Conservation (phyloP, 2,329 filamentous ascomycete species). For the Scytalidium sp. region DNA sequence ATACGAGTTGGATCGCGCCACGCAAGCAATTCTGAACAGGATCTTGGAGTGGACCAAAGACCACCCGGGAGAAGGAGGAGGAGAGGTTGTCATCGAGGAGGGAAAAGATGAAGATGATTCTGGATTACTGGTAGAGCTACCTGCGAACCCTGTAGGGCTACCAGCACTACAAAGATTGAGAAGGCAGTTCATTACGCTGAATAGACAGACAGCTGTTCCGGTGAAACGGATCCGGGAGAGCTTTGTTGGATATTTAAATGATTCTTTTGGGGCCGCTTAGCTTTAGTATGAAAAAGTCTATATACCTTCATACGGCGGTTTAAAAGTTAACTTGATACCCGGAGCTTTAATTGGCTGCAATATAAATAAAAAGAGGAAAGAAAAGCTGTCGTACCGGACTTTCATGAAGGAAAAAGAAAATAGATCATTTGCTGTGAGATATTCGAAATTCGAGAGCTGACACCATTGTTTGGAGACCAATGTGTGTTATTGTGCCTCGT, state of each 20-base stretch:
- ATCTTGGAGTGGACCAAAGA: constrained; percentile 67
- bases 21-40: constrained; percentile 70
- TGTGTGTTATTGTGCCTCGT: background rate
- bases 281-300: background rate
- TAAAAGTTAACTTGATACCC: background rate
- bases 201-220: constrained; percentile 62
- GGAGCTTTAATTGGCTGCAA: background rate
- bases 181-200: constrained; percentile 74
- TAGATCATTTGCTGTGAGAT: too few relatives aligned
- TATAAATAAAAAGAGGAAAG: background rate
- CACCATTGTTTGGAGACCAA: too few relatives aligned
- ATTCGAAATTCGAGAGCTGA: too few relatives aligned
- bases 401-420: too few relatives aligned
- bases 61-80: constrained; percentile 59
- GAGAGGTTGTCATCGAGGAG: constrained; percentile 42
- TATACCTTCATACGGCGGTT: background rate
- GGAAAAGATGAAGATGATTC: constrained; percentile 37
- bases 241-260: constrained; percentile 66
- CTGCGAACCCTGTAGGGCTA: constrained; percentile 62
- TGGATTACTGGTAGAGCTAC: constrained; percentile 59
- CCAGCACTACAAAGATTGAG: constrained; percentile 76
- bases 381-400: too few relatives aligned
- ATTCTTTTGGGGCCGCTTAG: constrained; percentile 48
- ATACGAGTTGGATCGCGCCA: constrained; percentile 75
- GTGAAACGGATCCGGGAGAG: constrained; percentile 55